Conservation (phyloP, 495 filamentous ascomycete genomes). For the Aspergillus cristatus region DNA sequence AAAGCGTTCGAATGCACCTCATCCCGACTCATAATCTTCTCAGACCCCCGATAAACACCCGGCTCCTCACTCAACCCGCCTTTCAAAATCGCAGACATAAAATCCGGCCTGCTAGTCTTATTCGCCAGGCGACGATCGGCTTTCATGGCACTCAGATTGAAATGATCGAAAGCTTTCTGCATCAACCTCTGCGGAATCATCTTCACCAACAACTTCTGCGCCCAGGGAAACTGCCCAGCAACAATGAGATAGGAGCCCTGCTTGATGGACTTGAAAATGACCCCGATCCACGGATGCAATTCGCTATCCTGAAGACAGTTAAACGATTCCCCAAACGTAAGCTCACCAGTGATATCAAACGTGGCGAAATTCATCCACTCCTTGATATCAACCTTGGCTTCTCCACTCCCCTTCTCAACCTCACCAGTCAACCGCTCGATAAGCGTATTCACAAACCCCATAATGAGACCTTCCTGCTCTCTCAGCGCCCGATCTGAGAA, state of each 20-base stretch:
- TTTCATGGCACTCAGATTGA: neutral
- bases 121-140: conserved; percentile 7
- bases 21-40: conserved; percentile 15
- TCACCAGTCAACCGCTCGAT: conserved; percentile 32
- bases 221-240: conserved; percentile 19
- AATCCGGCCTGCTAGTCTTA: conserved; percentile 14
- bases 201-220: conserved; percentile 1
- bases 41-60: conserved; percentile 9
- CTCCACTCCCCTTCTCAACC: neutral
- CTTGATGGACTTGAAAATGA: conserved; percentile 34
- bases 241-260: conserved; percentile 22
- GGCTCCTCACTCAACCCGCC: conserved; percentile 15
- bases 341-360: conserved; percentile 54
- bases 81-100: conserved; percentile 20
- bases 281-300: conserved; percentile 46
- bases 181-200: neutral
- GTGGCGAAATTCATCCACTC: conserved; percentile 52
- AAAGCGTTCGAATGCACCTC: conserved; percentile 22
- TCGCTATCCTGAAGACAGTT: conserved; percentile 37
- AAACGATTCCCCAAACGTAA: conserved; percentile 52
- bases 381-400: conserved; percentile 28
- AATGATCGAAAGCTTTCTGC: conserved; percentile 32
- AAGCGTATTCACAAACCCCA: conserved; percentile 35
- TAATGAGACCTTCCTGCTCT: conserved; percentile 34
- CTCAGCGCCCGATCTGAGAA: conserved; percentile 42